These are phyloP conservation scores for Rhytidiadelphus loreus DNA, from an alignment of 225 moss, liverwort and hornwort genomes.

Conservation along the genomic window DNA sequence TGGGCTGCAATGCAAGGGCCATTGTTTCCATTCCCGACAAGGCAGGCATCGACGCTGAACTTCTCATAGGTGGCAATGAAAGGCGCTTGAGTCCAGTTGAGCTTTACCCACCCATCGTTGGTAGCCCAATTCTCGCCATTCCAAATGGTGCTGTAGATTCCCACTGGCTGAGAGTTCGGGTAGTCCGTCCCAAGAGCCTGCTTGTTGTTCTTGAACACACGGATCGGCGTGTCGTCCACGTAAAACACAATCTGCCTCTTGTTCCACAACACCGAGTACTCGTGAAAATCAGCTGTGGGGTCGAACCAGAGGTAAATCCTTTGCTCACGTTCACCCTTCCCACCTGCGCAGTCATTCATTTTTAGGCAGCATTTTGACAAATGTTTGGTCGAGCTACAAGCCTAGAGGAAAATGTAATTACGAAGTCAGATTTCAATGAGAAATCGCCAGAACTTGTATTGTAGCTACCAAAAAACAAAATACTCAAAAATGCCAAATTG, in stretches of 20 bases:
- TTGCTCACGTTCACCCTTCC: constrained; percentile 37
- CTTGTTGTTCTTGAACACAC: constrained; percentile 39
- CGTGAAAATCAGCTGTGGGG: constrained; percentile 38
- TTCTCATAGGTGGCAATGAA: constrained; percentile 36
- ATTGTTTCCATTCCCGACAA: not conserved
- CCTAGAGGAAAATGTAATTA: not conserved
- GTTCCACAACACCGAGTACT: constrained; percentile 48
- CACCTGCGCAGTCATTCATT: not conserved
- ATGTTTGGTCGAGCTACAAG: not conserved
- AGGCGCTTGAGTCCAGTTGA: constrained; percentile 44
- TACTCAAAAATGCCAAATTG: not conserved
- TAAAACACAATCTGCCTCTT: constrained; percentile 40
- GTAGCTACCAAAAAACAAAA: not conserved
- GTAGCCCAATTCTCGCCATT: constrained; percentile 53
- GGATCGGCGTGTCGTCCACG: constrained; percentile 40
- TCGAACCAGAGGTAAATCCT: constrained; percentile 48
- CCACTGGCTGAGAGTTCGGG: constrained; percentile 36
- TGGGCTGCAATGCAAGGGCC: constrained; percentile 13
- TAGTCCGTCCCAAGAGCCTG: constrained; percentile 22
- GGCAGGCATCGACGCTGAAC: constrained; percentile 41
- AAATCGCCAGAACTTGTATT: not conserved
- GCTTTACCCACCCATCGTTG: constrained; percentile 39
- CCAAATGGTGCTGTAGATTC: constrained; percentile 48
- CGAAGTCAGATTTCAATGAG: not conserved
- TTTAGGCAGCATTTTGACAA: not conserved